Evolutionary conservation across 2,329 filamentous ascomycete species (phyloP).

Genomic region (Exophiala calicioides): DNA sequence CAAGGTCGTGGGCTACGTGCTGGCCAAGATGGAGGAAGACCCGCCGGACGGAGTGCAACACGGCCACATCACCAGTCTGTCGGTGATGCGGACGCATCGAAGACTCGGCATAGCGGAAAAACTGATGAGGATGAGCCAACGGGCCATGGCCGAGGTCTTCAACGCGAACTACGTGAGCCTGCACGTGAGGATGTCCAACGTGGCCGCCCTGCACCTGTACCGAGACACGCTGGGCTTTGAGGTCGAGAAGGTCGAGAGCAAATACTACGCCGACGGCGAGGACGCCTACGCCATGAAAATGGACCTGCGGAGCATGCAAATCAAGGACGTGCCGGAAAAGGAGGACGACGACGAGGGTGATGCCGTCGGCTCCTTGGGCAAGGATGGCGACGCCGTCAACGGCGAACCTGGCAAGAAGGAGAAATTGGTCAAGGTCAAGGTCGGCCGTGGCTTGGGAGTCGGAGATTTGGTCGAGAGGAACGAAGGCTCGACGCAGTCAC

Average conservation of each 20-base stretch:
- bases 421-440: slow-evolving; percentile 79
- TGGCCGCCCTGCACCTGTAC: slow-evolving; percentile 87
- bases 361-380: slow-evolving; percentile 62
- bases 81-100: slow-evolving; percentile 94
- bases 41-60: slow-evolving; percentile 86
- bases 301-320: slow-evolving; percentile 62
- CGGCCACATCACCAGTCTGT: slow-evolving; percentile 93
- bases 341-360: slow-evolving; percentile 66
- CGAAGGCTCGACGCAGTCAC: slow-evolving; percentile 35
- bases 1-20: slow-evolving; percentile 98
- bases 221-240: slow-evolving; percentile 85
- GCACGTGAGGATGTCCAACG: slow-evolving; percentile 93
- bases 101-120: slow-evolving; percentile 92
- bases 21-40: slow-evolving; percentile 99
- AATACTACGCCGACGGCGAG: slow-evolving; percentile 97
- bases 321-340: slow-evolving; percentile 48
- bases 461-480: slow-evolving; percentile 58
- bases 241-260: slow-evolving; percentile 77
- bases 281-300: slow-evolving; percentile 94
- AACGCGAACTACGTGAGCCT: slow-evolving; percentile 89
- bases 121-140: slow-evolving; percentile 93
- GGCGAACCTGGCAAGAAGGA: slow-evolving; percentile 57
- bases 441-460: slow-evolving; percentile 77
- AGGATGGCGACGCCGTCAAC: slow-evolving; percentile 59
- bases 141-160: slow-evolving; percentile 96